Conservation (phyloP, 2,329 filamentous ascomycete genomes). For the Chaetomiaceae sp. region DNA sequence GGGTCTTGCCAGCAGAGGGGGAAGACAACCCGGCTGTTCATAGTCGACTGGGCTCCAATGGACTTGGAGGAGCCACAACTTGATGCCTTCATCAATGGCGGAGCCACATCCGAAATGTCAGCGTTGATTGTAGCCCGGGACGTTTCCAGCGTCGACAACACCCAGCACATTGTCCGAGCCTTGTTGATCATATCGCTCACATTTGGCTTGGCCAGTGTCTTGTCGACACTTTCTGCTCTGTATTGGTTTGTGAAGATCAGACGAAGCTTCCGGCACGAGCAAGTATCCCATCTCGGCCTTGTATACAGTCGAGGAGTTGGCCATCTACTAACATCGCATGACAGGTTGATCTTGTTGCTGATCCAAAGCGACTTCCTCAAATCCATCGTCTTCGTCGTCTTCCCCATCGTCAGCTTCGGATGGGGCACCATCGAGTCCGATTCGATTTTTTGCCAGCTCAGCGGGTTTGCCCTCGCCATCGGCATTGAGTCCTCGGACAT, state of each 20-base stretch:
- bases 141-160: background rate
- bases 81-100: no score
- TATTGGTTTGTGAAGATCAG: slow-evolving; percentile 74
- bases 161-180: slow-evolving; percentile 4
- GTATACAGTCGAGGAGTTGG: no score
- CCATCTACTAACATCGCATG: slow-evolving; percentile 22
- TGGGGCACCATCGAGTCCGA: slow-evolving; percentile 46
- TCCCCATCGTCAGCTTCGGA: slow-evolving; percentile 55
- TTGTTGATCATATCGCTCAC: slow-evolving; percentile 37
- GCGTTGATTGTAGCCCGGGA: background rate
- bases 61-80: no score
- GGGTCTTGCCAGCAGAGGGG: slow-evolving; percentile 8
- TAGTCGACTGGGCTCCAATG: background rate
- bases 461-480: slow-evolving; percentile 62
- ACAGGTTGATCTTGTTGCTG: slow-evolving; percentile 67
- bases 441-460: slow-evolving; percentile 61
- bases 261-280: slow-evolving; percentile 70
- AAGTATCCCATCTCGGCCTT: slow-evolving; percentile 32
- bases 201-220: slow-evolving; percentile 50
- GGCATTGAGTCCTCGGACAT: slow-evolving; percentile 69
- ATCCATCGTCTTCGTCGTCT: slow-evolving; percentile 63
- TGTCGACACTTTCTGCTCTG: slow-evolving; percentile 52
- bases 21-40: background rate
- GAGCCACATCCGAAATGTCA: background rate
- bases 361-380: slow-evolving; percentile 70